Evolutionary conservation across 2,329 filamentous ascomycete species (phyloP).

Genomic region (Rhynchosporium agropyri): DNA sequence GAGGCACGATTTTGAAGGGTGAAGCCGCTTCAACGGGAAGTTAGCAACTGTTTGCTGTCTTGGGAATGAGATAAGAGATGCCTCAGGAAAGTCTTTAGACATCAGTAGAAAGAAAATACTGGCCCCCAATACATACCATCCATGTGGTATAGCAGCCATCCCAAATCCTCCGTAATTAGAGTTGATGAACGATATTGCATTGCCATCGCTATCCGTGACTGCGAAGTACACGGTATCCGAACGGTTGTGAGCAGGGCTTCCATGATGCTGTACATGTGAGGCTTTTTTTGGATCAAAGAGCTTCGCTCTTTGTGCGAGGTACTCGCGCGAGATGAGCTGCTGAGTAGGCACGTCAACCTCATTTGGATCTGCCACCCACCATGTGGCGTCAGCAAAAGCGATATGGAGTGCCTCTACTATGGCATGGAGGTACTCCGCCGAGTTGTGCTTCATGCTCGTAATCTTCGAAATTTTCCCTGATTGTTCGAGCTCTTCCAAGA

Average conservation of each 20-base stretch:
- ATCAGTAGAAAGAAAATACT: too few relatives aligned
- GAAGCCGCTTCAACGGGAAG: conserved; percentile 64
- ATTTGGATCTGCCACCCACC: conserved; percentile 83
- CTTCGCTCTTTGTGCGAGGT: conserved; percentile 69
- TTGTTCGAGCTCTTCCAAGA: conserved; percentile 82
- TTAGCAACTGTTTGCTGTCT: too few relatives aligned
- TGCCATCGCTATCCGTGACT: conserved; percentile 77
- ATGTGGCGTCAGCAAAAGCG: conserved; percentile 83
- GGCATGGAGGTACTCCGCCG: conserved; percentile 76
- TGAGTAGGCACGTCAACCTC: conserved; percentile 37
- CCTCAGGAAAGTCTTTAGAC: too few relatives aligned
- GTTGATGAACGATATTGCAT: conserved; percentile 95
- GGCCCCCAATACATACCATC: conserved; percentile 47
- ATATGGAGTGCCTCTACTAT: conserved; percentile 86
- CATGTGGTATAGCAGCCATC: conserved; percentile 78
- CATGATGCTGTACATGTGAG: conserved; percentile 64
- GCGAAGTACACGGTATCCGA: conserved; percentile 95
- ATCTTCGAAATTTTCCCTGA: conserved; percentile 74
- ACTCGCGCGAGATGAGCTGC: conserved; percentile 44
- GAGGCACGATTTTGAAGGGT: conserved; percentile 90
- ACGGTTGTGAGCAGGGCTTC: conserved; percentile 80
- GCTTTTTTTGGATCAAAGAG: conserved; percentile 62
- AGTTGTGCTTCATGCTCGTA: conserved; percentile 73
- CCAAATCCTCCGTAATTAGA: conserved; percentile 91
- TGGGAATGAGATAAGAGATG: too few relatives aligned